Evolutionary conservation across 495 filamentous ascomycete genomes (phyloP), one percentile per base, ranked within the genome.

Genomic region (Jackrogersella minutella): DNA sequence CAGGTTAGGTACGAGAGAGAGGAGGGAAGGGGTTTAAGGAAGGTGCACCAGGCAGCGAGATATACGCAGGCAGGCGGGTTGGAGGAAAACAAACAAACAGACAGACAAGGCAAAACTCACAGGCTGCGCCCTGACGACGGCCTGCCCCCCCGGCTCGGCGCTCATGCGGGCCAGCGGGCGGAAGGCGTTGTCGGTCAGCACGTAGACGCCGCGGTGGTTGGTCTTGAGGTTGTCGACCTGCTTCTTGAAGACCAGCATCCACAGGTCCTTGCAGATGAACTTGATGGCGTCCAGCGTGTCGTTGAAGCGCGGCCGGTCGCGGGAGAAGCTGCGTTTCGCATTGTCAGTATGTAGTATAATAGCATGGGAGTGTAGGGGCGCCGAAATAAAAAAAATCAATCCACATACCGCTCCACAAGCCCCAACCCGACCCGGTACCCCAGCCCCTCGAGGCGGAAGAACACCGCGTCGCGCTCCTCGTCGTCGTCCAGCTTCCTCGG

Each of bases 221-320:
- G 95, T 99, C 81, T 98, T 99, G 39, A 99, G 81, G 79, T 98
- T 98, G 75, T 99, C 95, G 69, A 98, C 89, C 77, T 97, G 95
- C 78, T 99, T 99, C 75, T 92, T 83, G 77, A 97, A 99, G 30
- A 97, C 84, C 37, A 97, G 82, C 47, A 86, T 91, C 95, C 95
- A 99, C 40, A 99, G 78, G 74, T 99, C 96, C 77, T 98, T 99
- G 84, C 95, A 99, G 31, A 98, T 84, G 73, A 98, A 98, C 77
- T 99, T 99, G 73, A 99, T 98, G 24, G 91, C 89, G 70, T 95
- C 92, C 17, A 96, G 84, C 30, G 91, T 92, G 76, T 95, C 91
- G 22, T 85, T 88, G 77, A 96, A 95, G 41, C 93, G 88, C 39
- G 95, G 91, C 41, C 92, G 83, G 75, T 97, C 91, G 63, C 88